A percentile compares a stretch with the other conserved stretches of the same genome.
Conservation (phyloP, 805 yeast genomes). For the Candida khao-thaluensis region DNA sequence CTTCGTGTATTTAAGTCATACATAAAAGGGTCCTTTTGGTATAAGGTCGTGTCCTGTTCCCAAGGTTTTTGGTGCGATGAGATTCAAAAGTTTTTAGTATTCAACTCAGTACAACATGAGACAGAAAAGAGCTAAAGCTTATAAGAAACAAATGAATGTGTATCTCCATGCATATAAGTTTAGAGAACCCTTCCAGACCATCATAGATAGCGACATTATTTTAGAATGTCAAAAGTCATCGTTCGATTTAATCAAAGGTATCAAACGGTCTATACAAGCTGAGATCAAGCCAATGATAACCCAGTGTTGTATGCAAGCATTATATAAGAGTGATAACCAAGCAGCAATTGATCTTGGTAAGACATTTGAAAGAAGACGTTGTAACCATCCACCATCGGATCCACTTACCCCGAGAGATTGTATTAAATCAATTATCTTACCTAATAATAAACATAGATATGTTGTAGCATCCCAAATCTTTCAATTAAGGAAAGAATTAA, state of each 20-base stretch:
- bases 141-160: constrained; percentile 88
- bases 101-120: too few relatives aligned
- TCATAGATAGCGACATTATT: constrained; percentile 80
- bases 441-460: constrained; percentile 87
- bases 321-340: constrained; percentile 71
- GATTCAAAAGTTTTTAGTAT: constrained; percentile 1
- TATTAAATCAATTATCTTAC: constrained; percentile 62
- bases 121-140: constrained; percentile 92
- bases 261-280: constrained; percentile 78
- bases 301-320: constrained; percentile 89
- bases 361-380: constrained; percentile 84
- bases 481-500: constrained; percentile 61
- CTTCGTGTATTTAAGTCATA: too few relatives aligned
- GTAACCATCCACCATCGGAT: constrained; percentile 72
- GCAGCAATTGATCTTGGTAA: constrained; percentile 80
- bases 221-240: constrained; percentile 62
- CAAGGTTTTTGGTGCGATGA: too few relatives aligned
- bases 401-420: constrained; percentile 73
- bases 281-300: constrained; percentile 89
- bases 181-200: constrained; percentile 88
- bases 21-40: too few relatives aligned
- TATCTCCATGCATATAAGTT: constrained; percentile 85
- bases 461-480: constrained; percentile 83
- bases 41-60: too few relatives aligned
- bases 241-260: constrained; percentile 78